Conservation (phyloP, 2,329 filamentous ascomycete genomes). For the Colletotrichum noveboracense region DNA sequence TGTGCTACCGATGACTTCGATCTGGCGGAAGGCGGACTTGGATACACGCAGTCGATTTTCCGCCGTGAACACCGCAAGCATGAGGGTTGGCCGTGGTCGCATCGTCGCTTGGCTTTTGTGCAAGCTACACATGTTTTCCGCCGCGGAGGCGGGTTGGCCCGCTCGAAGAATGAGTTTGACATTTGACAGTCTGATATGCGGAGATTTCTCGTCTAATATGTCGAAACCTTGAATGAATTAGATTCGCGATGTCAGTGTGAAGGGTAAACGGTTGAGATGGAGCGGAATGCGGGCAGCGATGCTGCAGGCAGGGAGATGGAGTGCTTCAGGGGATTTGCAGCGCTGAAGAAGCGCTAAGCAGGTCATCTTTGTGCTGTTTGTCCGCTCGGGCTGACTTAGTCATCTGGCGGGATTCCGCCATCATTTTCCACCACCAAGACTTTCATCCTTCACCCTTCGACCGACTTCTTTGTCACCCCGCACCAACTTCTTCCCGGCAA, state of each 20-base stretch:
- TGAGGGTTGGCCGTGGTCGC: constrained; percentile 54
- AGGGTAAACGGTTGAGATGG: not conserved
- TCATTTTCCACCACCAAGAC: not conserved
- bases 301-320: not conserved
- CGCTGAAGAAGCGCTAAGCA: not conserved
- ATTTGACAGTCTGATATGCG: not conserved
- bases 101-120: constrained; percentile 62
- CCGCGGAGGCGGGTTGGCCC: constrained; percentile 49
- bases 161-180: constrained; percentile 33
- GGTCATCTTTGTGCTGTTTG: not conserved
- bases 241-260: not conserved
- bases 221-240: not conserved
- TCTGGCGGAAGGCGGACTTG: constrained; percentile 4
- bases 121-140: constrained; percentile 64
- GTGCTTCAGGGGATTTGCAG: not conserved
- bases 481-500: not conserved
- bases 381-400: not conserved
- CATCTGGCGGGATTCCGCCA: constrained; percentile 15
- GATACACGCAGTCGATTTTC: constrained; percentile 53
- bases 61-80: constrained; percentile 59
- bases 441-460: not conserved
- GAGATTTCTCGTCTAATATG: not conserved
- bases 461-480: not conserved
- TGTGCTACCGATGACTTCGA: not conserved
- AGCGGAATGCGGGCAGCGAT: not conserved